phyloP scores from a whole-genome alignment of 2,329 filamentous ascomycete genomes.

The Pseudogymnoascus verrucosus region DNA sequence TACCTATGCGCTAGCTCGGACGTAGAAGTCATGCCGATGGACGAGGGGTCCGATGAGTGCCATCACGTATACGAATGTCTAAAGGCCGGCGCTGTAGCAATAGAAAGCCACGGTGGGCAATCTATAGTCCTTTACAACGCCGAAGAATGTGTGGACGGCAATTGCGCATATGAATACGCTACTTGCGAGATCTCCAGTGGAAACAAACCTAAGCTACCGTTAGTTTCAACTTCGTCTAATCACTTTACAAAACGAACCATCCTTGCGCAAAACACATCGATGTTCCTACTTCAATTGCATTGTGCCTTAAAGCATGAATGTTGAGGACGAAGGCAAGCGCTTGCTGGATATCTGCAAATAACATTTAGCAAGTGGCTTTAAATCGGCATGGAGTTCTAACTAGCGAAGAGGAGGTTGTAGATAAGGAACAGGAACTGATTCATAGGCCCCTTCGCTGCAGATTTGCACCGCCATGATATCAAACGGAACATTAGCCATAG shows the following conservation, averaged over 20 bases:
- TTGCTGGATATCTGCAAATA: conserved; percentile 52
- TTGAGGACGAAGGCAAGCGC: conserved; percentile 57
- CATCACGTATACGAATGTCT: conserved; percentile 52
- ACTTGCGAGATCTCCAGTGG: conserved; percentile 38
- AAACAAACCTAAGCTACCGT: not conserved
- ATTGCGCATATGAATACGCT: conserved; percentile 61
- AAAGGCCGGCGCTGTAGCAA: conserved; percentile 38
- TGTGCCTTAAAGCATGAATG: conserved; percentile 45
- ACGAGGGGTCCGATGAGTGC: conserved; percentile 40
- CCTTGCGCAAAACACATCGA: conserved; percentile 55
- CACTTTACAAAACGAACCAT: conserved; percentile 43
- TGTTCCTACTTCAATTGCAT: conserved; percentile 46
- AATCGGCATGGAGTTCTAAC: not conserved
- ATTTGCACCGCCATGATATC: conserved; percentile 20
- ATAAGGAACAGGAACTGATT: conserved; percentile 65
- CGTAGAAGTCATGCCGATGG: conserved; percentile 42
- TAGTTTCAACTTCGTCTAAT: conserved; percentile 3
- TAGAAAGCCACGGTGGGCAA: conserved; percentile 45
- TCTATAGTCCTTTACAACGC: conserved; percentile 48
- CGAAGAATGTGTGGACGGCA: conserved; percentile 58
- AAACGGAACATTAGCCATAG: conserved; percentile 33
- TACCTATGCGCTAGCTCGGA: conserved; percentile 58
- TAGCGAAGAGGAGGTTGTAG: conserved; percentile 58
- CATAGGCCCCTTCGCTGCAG: conserved; percentile 26
- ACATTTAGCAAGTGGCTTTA: not conserved